Evolutionary conservation across 495 filamentous ascomycete genomes (phyloP), one percentile per base, ranked within the genome.

Genomic region (Hypoxylon perforatum): DNA sequence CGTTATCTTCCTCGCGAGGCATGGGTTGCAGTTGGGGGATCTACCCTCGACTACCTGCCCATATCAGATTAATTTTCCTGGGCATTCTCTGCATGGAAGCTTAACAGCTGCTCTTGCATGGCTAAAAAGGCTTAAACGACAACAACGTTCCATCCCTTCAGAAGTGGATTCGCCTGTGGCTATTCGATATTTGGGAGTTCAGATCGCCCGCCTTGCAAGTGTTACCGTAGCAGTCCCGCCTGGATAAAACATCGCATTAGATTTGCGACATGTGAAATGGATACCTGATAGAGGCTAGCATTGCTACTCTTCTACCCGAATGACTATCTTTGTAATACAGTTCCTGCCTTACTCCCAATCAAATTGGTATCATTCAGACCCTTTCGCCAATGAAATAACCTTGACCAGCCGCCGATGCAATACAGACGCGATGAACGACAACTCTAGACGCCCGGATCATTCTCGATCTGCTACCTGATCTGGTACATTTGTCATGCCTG

Each of bases 211-310:
- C 30, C 57, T 23, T 22, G 15, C n/a, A 51, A 53, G 55, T 69
- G 65, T 33, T 61, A 69, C 65, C 30, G 65, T 69, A 64, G 50
- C 41, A 69, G 50, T 18, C 56, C n/a, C 65, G 65, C 60, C 64
- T 69, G 65, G 65, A 57, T 69, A 69, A 69, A n/a, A 69, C 54
- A 48, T 52, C 44, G 17, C 12, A 21, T 15, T 50, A 60, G 42
- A 56, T 51, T 45, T 25, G 38, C 14, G 41, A 36, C 23, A 41
- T 35, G 45, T 25, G 39, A 39, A 36, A 57, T 57, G 36, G n/a
- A 57, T 28, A 12, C 9, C 25, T 33, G 41, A 15, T 45, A 46
- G 25, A 41, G 38, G 41, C 12, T 15, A 25, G 12, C 11, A 30
- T 46, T 58, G 4, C 25, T 38, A n/a, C n/a, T 14, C 23, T 47